phyloP scores from a whole-genome alignment of 139 green algal genomes.

The Chlorella vulgaris region DNA sequence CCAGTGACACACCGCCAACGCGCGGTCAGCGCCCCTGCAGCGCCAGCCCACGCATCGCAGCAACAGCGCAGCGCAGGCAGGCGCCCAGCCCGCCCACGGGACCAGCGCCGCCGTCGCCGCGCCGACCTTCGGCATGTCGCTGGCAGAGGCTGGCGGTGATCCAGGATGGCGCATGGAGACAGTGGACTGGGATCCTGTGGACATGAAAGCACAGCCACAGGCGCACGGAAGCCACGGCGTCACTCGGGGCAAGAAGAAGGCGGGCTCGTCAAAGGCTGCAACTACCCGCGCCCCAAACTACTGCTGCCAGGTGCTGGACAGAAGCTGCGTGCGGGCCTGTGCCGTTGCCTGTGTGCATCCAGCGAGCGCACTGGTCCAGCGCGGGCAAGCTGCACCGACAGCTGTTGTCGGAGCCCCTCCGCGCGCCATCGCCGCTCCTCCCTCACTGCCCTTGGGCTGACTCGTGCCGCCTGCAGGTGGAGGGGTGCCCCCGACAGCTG shows the following conservation, averaged over 20 bases:
- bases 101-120: too few relatives aligned
- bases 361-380: too few relatives aligned
- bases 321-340: background rate
- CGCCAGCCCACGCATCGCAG: too few relatives aligned
- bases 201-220: background rate
- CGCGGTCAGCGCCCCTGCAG: too few relatives aligned
- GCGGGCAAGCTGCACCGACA: background rate
- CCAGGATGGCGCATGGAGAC: background rate
- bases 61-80: too few relatives aligned
- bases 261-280: background rate
- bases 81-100: too few relatives aligned
- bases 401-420: background rate
- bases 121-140: too few relatives aligned
- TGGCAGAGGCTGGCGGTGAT: background rate
- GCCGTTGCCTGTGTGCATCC: background rate
- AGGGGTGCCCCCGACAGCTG: constrained; percentile 7
- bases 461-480: constrained; percentile 1
- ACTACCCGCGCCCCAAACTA: background rate
- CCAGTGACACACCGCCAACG: too few relatives aligned
- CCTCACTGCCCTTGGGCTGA: background rate
- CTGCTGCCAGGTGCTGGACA: background rate
- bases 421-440: background rate
- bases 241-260: background rate
- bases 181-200: background rate
- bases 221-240: background rate